phyloP scores from a whole-genome alignment of 352 stramenopile species.

The Pythium insidiosum region DNA sequence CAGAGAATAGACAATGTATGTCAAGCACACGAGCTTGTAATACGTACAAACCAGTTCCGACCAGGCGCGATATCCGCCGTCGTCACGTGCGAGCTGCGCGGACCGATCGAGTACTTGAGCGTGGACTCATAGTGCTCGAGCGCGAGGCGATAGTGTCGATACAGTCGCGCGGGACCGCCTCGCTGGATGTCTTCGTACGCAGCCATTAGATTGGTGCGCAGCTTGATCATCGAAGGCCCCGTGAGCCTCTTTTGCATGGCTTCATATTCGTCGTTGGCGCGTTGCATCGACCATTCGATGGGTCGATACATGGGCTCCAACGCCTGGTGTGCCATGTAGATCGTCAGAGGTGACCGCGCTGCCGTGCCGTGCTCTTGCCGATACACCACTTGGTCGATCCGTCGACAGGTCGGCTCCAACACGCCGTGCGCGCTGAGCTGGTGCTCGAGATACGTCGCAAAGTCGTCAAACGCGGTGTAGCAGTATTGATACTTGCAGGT shows the following conservation, averaged over 20 bases:
- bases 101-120: conserved; percentile 22
- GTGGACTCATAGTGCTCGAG: conserved; percentile 54
- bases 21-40: no score
- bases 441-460: conserved; percentile 44
- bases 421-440: conserved; percentile 40
- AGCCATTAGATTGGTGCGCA: conserved; percentile 23
- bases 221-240: conserved; percentile 1
- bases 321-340: conserved; percentile 45
- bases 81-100: conserved; percentile 8
- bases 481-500: conserved; percentile 12
- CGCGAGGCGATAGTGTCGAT: conserved; percentile 40
- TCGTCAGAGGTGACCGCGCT: conserved; percentile 34
- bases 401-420: conserved; percentile 25
- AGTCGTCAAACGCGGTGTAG: conserved; percentile 20
- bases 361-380: conserved; percentile 19
- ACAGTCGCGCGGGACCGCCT: conserved; percentile 28
- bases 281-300: conserved; percentile 31
- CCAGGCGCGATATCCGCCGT: conserved; percentile 8
- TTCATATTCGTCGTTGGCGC: conserved; percentile 29
- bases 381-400: conserved; percentile 28
- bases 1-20: no score
- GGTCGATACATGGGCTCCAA: conserved; percentile 22
- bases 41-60: conserved; percentile 13
- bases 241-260: conserved; percentile 16
- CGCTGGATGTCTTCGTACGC: conserved; percentile 32